A percentile compares a stretch with the other conserved stretches of the same genome.
Conservation (phyloP, 441 rosid species). For the Euphorbia schlechtendalii region DNA sequence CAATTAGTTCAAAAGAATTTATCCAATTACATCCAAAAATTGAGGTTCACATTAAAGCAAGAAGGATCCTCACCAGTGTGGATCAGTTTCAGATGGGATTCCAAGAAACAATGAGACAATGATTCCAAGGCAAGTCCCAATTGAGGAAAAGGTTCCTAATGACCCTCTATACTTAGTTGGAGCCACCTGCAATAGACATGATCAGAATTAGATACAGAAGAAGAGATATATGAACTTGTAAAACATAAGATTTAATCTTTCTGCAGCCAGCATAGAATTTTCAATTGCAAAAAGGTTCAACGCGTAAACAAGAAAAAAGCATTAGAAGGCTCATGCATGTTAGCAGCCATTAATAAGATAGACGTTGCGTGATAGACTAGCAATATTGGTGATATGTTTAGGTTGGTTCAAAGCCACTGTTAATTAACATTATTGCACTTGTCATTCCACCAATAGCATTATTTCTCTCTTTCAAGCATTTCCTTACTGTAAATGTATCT, state of each 20-base stretch:
- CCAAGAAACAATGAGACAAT: constrained; percentile 53
- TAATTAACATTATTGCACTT: background rate
- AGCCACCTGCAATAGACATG: constrained; percentile 44
- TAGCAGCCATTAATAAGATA: background rate
- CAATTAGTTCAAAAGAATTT: background rate
- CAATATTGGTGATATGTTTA: background rate
- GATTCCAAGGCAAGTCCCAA: constrained; percentile 76
- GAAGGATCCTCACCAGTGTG: constrained; percentile 54
- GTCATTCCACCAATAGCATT: background rate
- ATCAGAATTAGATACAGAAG: constrained; percentile 9
- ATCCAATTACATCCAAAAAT: background rate
- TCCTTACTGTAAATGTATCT: background rate
- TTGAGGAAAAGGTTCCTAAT: constrained; percentile 56
- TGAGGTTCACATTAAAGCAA: background rate
- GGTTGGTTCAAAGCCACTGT: background rate
- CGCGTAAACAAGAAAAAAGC: background rate
- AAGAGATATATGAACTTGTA: background rate
- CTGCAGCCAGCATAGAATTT: background rate
- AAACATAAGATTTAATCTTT: background rate
- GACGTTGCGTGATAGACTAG: background rate
- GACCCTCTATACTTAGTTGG: constrained; percentile 73
- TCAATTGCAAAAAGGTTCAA: background rate
- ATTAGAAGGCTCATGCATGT: background rate
- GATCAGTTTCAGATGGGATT: constrained; percentile 58
- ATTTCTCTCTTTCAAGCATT: background rate